Evolutionary conservation across 805 yeast genomes (phyloP), one percentile per base, ranked within the genome.

Genomic region (Naumovozyma dairenensis): DNA sequence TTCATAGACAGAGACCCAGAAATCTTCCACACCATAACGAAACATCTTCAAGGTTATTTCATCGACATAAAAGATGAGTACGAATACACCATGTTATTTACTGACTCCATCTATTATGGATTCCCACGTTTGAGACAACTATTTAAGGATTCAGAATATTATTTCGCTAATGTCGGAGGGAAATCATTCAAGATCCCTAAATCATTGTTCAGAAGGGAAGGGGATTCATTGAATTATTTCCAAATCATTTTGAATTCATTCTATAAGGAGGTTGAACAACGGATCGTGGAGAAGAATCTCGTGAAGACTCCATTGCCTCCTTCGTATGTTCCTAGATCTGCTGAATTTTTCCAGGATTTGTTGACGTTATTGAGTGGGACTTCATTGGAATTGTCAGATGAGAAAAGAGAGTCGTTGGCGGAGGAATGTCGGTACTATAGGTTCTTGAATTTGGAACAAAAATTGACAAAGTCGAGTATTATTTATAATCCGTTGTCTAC

Each of bases 11-110:
- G 96, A 24, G 77, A 79, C 7, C 80, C 93, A 0, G 62, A 55
- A 2, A 71, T 82, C 0, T 86, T 86, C 53, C 71, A 73, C 35
- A 62, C 66, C 40, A 80, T 86, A 14, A 72, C 72, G 45, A 51
- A 63, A 38, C 95, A 87, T 60, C 59, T 86, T 25, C 94, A 81
- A 54, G 95, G 96, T 0, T 86, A 87, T 48, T 67, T 72, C 40
- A 60, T 85, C 16, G 63, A 67, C 17, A 65, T 84, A n/a, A 59
- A 63, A 3, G 62, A 70, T 41, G 89, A 76, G 29, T 68, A 64
- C 25, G 77, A 76, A 34, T 81, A 67, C 48, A 69, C 77, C 13
- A 71, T 75, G 44, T 45, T 84, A 12, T 72, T 72, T 53, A 60
- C 74, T 3, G 96, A 86, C 55, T 76, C 92, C 1, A 61, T 66